Percentiles rank a stretch among this genome's conserved stretches.
These are phyloP conservation scores for Ormosia semicastrata DNA, from an alignment of 306 rosid genomes.

Conservation along the genomic window DNA sequence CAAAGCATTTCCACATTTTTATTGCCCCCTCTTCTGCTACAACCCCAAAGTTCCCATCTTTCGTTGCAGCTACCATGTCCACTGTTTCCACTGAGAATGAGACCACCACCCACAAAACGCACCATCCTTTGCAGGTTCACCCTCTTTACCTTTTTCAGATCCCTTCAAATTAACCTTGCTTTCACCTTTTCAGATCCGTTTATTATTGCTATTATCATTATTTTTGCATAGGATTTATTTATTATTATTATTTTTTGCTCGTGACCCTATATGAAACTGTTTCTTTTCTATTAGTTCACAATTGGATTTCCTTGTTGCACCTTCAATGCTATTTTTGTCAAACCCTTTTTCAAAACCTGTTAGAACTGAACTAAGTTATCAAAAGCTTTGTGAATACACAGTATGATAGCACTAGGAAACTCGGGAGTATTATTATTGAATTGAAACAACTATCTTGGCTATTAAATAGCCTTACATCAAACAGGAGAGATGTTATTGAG, in stretches of 20 bases:
- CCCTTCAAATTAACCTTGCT: neutral
- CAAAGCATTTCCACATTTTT: conserved; percentile 26
- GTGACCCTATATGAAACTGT: neutral
- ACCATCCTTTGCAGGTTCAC: conserved; percentile 61
- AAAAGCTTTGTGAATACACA: too few relatives aligned
- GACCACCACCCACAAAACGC: conserved; percentile 29
- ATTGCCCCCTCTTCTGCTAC: neutral
- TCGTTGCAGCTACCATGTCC: conserved; percentile 59
- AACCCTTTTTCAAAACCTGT: neutral
- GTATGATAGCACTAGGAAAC: too few relatives aligned
- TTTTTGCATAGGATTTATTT: neutral
- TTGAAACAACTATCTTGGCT: too few relatives aligned
- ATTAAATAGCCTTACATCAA: too few relatives aligned
- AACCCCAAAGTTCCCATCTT: conserved; percentile 31
- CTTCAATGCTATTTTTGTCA: neutral
- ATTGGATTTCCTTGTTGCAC: neutral
- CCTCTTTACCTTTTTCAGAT: neutral
- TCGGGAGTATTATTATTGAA: too few relatives aligned
- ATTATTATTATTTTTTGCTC: too few relatives aligned
- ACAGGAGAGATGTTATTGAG: too few relatives aligned
- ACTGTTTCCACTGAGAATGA: conserved; percentile 46
- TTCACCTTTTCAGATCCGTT: neutral
- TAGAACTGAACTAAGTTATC: too few relatives aligned
- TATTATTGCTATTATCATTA: neutral
- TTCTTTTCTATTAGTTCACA: neutral